Conservation (phyloP, 768 basidiomycete genomes). For the Lactifluus hygrophoroides region DNA sequence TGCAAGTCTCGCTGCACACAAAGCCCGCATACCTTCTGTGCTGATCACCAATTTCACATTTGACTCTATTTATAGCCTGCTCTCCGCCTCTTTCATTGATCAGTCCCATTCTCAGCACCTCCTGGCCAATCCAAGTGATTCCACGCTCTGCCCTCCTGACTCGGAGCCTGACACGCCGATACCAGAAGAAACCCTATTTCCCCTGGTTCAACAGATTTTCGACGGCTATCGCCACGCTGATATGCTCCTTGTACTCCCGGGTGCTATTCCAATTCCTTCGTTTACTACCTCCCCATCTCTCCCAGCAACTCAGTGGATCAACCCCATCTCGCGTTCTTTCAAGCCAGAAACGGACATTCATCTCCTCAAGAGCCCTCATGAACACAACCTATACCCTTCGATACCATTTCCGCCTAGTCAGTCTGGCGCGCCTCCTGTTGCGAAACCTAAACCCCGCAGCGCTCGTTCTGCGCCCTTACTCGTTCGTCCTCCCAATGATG, state of each 20-base stretch:
- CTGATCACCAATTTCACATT: conserved; percentile 80
- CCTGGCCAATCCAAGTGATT: background rate
- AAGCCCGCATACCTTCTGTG: conserved; percentile 55
- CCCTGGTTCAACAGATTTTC: conserved; percentile 56
- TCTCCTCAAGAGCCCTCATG: conserved; percentile 29
- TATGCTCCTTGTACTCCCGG: conserved; percentile 61
- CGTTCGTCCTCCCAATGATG: conserved; percentile 46
- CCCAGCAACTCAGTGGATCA: conserved; percentile 59
- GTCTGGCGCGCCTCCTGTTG: background rate
- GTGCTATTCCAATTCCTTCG: conserved; percentile 68
- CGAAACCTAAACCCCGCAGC: conserved; percentile 29
- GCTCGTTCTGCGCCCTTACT: conserved; percentile 56
- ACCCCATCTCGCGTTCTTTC: conserved; percentile 39
- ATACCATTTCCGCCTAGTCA: conserved; percentile 31
- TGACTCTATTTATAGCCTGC: conserved; percentile 74
- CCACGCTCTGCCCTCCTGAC: background rate
- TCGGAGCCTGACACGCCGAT: conserved; percentile 48
- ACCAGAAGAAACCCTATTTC: conserved; percentile 37
- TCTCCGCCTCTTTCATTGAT: conserved; percentile 46
- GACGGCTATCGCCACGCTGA: conserved; percentile 64
- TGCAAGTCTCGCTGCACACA: conserved; percentile 54
- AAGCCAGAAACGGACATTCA: conserved; percentile 35
- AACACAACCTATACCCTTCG: conserved; percentile 33
- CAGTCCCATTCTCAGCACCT: conserved; percentile 12
- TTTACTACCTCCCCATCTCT: conserved; percentile 46